These are phyloP conservation scores for Ilyonectria sp. DNA, from an alignment of 2,329 filamentous ascomycete genomes.

Conservation along the genomic window DNA sequence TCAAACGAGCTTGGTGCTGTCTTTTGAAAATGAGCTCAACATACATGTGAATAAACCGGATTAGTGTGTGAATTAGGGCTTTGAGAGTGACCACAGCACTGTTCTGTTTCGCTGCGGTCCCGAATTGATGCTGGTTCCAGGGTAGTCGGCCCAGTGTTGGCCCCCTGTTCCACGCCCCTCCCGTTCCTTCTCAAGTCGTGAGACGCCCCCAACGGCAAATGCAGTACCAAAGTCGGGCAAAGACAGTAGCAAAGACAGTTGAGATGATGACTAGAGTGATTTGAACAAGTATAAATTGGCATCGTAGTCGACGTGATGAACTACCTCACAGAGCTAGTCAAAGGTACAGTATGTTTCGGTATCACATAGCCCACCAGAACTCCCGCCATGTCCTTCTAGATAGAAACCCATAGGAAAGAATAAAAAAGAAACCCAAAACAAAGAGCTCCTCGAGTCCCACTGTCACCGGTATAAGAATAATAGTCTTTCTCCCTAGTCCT, in stretches of 20 bases:
- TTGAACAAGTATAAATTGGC: conserved; percentile 26
- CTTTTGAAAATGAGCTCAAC: too few species aligned
- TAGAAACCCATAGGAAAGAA: conserved; percentile 32
- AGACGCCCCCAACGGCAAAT: too few species aligned
- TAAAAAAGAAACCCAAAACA: conserved; percentile 22
- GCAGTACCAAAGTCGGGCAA: neutral
- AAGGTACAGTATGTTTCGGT: conserved; percentile 33
- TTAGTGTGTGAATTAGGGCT: too few species aligned
- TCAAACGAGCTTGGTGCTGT: too few species aligned
- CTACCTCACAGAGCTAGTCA: conserved; percentile 26
- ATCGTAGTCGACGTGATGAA: conserved; percentile 31
- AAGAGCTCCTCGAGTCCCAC: conserved; percentile 3
- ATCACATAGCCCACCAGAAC: conserved; percentile 41
- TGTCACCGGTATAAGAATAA: conserved; percentile 16
- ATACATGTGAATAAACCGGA: too few species aligned
- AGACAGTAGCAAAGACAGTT: too few species aligned
- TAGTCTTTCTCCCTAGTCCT: conserved; percentile 69
- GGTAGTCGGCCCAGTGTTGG: too few species aligned
- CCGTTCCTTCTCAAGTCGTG: too few species aligned
- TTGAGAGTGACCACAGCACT: too few species aligned
- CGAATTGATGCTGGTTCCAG: too few species aligned
- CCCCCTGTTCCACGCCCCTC: too few species aligned
- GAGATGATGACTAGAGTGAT: neutral
- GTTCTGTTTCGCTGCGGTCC: too few species aligned
- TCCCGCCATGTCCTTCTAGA: conserved; percentile 41